phyloP scores from a whole-genome alignment of 164 flowering plant genomes.

The Tetrastigma voinierianum region DNA sequence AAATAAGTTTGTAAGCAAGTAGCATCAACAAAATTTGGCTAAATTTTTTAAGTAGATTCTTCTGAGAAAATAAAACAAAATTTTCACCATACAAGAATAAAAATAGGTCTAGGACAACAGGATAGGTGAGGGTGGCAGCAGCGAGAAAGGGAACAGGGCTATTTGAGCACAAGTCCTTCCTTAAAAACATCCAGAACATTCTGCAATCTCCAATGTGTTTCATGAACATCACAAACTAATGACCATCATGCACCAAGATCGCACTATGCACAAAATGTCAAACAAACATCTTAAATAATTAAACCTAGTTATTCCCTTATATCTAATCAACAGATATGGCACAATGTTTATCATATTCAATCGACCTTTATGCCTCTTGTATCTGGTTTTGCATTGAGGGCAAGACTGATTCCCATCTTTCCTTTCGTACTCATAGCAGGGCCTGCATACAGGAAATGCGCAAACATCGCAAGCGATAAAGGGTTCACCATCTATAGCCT shows the following conservation, averaged over 20 bases:
- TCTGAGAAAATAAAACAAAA: background rate
- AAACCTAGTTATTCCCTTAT: too few relatives aligned
- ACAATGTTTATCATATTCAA: background rate
- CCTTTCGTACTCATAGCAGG: constrained; percentile 79
- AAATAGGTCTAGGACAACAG: too few relatives aligned
- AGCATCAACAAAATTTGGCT: background rate
- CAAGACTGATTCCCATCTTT: constrained; percentile 78
- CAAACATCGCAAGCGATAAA: constrained; percentile 69
- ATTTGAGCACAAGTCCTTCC: too few relatives aligned
- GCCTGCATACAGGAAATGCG: constrained; percentile 74
- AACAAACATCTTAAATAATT: too few relatives aligned
- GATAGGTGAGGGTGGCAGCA: background rate
- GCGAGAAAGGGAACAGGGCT: too few relatives aligned
- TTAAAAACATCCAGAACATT: too few relatives aligned
- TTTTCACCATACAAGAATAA: too few relatives aligned
- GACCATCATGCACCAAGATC: too few relatives aligned
- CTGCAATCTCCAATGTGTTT: too few relatives aligned
- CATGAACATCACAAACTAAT: too few relatives aligned
- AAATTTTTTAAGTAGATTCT: background rate
- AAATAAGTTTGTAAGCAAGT: background rate
- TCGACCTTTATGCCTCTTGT: constrained; percentile 70
- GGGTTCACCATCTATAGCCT: constrained; percentile 43
- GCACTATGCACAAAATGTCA: too few relatives aligned
- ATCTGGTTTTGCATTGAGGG: constrained; percentile 77
- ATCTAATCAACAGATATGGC: too few relatives aligned